Evolutionary conservation across 1,284 basidiomycete species (phyloP), one percentile per base, ranked within the genome.

Genomic region (Malassezia arunalokei): DNA sequence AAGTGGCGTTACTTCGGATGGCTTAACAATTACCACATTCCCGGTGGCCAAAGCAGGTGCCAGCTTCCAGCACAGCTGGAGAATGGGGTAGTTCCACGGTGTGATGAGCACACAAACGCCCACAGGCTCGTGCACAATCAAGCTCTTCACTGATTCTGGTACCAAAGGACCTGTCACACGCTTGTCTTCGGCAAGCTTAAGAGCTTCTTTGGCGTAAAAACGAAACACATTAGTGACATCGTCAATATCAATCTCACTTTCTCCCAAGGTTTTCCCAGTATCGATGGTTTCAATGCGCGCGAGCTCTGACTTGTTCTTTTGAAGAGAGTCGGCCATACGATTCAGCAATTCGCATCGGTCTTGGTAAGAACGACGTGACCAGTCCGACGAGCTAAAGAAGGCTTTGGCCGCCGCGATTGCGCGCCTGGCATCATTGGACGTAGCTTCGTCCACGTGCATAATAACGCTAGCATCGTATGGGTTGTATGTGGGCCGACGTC

Each of bases 11-110:
- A 73, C 69, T 44, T 73, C 71, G n/a, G 66, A 69, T 4, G 71
- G 71, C 56, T 73, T 73, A 58, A 73, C 64, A 48, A 73, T 71
- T 27, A 65, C 61, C 9, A 57, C 60, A 40, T 73, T 73, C 32
- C 71, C 71, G 5, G 70, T 63, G 0, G 62, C 70, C 11, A 73
- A 59, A 15, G 71, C 71, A 1, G 71, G 71, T 2, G 69, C 71
- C 9, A 73, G 60, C 54, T 73, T 64, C 70, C 70, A 73, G 58
- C 68, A 73, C 40, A 73, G 62, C 41, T 73, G 70, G 29, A 72
- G 56, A 38, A 72, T 54, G 0, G 69, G 69, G 38, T 66, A 73
- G 61, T 73, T 73, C 71, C 71, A 73, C 1, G 71, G 71, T 33
- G 66, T 61, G 41, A 73, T 73, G 29, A 73, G 59, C 15, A 70